Percentiles rank a stretch among this genome's conserved stretches.
Evolutionary conservation across 129 eudicot species (phyloP).

Genomic region (Helichrysum umbraculigerum): DNA sequence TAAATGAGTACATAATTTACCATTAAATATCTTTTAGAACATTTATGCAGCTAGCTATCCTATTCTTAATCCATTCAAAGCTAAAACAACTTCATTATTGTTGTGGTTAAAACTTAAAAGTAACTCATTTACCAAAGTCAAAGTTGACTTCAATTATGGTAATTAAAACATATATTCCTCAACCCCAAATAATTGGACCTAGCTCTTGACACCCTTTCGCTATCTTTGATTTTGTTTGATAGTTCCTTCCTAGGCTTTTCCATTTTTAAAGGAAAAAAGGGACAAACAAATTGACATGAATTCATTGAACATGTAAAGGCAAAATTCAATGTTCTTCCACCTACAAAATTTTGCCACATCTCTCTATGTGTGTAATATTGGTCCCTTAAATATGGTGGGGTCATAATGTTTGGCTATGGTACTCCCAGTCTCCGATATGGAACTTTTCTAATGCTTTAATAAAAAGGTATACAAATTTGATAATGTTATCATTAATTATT

Average conservation of each 20-base stretch:
- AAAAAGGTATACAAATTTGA: neutral
- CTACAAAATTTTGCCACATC: constrained; percentile 31
- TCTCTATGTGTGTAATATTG: constrained; percentile 17
- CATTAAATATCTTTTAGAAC: too few relatives aligned
- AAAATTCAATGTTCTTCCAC: constrained; percentile 28
- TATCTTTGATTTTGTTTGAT: constrained; percentile 38
- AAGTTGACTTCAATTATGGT: constrained; percentile 31
- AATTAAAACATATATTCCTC: neutral
- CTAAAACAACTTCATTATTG: neutral
- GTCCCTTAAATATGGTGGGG: constrained; percentile 27
- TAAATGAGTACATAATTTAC: too few relatives aligned
- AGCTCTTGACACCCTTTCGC: constrained; percentile 30
- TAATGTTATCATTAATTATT: neutral
- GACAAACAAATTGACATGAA: constrained; percentile 33
- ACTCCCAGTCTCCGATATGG: constrained; percentile 24
- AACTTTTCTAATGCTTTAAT: neutral
- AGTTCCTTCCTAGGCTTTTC: constrained; percentile 20
- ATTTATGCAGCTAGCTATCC: too few relatives aligned
- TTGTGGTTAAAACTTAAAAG: neutral
- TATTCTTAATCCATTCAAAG: neutral
- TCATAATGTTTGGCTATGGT: constrained; percentile 22
- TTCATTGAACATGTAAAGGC: constrained; percentile 39
- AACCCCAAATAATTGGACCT: constrained; percentile 23
- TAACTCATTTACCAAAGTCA: constrained; percentile 14
- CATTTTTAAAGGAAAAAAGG: constrained; percentile 29